These are phyloP conservation scores for Exophiala xenobiotica DNA, from an alignment of 2,329 filamentous ascomycete species.

Conservation along the genomic window DNA sequence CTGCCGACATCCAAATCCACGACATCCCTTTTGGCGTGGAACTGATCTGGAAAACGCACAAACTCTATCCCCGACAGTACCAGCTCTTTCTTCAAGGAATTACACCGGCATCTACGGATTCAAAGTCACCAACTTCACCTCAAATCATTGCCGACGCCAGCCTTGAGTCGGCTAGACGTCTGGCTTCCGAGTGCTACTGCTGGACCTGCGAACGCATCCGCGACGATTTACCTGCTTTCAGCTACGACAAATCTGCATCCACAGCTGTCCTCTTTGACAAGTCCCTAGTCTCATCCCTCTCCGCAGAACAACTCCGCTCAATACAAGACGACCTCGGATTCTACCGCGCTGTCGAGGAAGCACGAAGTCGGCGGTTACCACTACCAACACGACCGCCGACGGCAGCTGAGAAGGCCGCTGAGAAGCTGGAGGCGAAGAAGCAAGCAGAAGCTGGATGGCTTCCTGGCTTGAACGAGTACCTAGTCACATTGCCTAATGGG, in stretches of 20 bases:
- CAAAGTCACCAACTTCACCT: not conserved
- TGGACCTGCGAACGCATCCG: slow-evolving; percentile 25
- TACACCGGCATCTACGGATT: not conserved
- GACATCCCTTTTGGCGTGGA: slow-evolving; percentile 5
- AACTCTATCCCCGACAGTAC: slow-evolving; percentile 18
- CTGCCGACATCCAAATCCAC: not conserved
- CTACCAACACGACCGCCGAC: slow-evolving; percentile 13
- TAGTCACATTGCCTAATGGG: slow-evolving; percentile 9
- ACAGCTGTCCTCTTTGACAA: not conserved
- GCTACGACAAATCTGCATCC: not conserved
- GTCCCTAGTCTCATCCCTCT: not conserved
- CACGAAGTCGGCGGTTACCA: slow-evolving; percentile 3
- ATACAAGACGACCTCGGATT: slow-evolving; percentile 14
- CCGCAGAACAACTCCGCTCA: slow-evolving; percentile 5
- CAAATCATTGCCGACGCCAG: not conserved
- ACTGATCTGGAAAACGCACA: slow-evolving; percentile 23
- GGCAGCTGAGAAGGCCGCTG: slow-evolving; percentile 12
- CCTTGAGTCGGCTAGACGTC: not conserved
- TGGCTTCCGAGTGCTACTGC: slow-evolving; percentile 13
- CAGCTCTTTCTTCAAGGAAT: not conserved
- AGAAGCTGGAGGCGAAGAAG: slow-evolving; percentile 6
- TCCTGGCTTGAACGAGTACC: slow-evolving; percentile 11
- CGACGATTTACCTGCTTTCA: slow-evolving; percentile 10
- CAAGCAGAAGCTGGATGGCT: slow-evolving; percentile 2
- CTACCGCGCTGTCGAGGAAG: slow-evolving; percentile 11